Evolutionary conservation across 139 green algal species (phyloP), one percentile per base, ranked within the genome.

Genomic region (Microglena sp.): DNA sequence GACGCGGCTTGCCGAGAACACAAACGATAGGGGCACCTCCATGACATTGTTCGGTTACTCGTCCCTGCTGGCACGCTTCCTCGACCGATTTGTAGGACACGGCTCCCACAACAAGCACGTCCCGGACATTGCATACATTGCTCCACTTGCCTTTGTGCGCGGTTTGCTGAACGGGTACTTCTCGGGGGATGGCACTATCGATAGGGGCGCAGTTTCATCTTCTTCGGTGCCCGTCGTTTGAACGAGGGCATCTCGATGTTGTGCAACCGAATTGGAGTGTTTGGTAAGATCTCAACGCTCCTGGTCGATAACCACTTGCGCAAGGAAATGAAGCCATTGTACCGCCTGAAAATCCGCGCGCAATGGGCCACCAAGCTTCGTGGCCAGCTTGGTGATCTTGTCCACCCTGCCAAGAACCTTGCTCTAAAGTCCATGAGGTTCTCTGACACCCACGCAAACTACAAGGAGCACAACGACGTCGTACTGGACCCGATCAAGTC

Each of bases 101-200:
- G n/a, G n/a, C n/a, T n/a, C n/a, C n/a, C n/a, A n/a, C n/a, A n/a
- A n/a, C n/a, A n/a, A n/a, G n/a, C n/a, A n/a, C n/a, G n/a, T n/a
- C n/a, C n/a, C n/a, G n/a, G n/a, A n/a, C n/a, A n/a, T n/a, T n/a
- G n/a, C n/a, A n/a, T n/a, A n/a, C n/a, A n/a, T n/a, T n/a, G n/a
- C n/a, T n/a, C 27, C 55, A 18, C 29, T 30, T 7, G 26, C 8
- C 29, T 62, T 62, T 21, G 28, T 62, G 6, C 7, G 6, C 26
- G 55, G 55, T 30, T 30, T 62, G 24, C 26, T 62, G 6, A 36
- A 21, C 26, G 27, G 55, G 11, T 62, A 62, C 55, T 5, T 62
- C 55, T 43, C 55, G 5, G 55, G 27, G 22, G 55, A 62, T 22
- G 55, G 55, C 26, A 44, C 5, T 5, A 27, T 62, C 21, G 50